Evolutionary conservation across 2,329 filamentous ascomycete genomes (phyloP).

Genomic region (Graphilbum fragrans): DNA sequence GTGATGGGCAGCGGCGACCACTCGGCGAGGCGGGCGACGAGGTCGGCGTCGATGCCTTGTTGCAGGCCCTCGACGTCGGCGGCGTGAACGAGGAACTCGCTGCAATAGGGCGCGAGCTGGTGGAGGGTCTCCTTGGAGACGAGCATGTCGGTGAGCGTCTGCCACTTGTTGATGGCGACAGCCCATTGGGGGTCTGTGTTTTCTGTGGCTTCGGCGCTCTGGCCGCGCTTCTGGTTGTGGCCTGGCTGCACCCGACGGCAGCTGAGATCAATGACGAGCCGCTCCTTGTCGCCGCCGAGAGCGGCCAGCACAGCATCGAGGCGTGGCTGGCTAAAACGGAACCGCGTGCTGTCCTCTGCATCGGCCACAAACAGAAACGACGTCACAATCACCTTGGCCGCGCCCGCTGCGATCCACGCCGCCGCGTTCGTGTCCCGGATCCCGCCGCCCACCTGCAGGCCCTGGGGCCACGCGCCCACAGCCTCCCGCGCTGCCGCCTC

Average conservation of each 20-base stretch:
- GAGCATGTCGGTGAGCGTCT: slow-evolving; percentile 94
- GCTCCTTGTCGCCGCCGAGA: slow-evolving; percentile 61
- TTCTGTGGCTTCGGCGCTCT: slow-evolving; percentile 26
- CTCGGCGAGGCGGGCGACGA: slow-evolving; percentile 62
- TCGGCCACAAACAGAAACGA: slow-evolving; percentile 87
- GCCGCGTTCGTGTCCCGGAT: slow-evolving; percentile 76
- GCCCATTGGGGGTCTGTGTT: slow-evolving; percentile 46
- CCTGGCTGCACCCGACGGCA: slow-evolving; percentile 47
- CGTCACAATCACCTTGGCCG: slow-evolving; percentile 93
- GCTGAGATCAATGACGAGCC: slow-evolving; percentile 89
- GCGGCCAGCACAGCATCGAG: slow-evolving; percentile 62
- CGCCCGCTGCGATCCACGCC: slow-evolving; percentile 78
- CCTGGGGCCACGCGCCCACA: slow-evolving; percentile 63
- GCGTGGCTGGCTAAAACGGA: slow-evolving; percentile 62
- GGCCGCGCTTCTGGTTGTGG: slow-evolving; percentile 27
- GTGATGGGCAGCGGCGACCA: slow-evolving; percentile 81
- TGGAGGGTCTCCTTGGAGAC: slow-evolving; percentile 65
- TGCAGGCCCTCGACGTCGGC: slow-evolving; percentile 95
- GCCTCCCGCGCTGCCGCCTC: slow-evolving; percentile 68
- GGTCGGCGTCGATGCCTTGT: slow-evolving; percentile 74
- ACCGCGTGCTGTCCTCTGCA: slow-evolving; percentile 18
- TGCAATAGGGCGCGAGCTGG: slow-evolving; percentile 78
- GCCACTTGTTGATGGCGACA: slow-evolving; percentile 99
- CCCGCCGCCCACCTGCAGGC: slow-evolving; percentile 86
- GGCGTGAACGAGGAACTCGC: slow-evolving; percentile 93